Conservation (phyloP, 2,329 filamentous ascomycete species). For the Penicillium sp. region DNA sequence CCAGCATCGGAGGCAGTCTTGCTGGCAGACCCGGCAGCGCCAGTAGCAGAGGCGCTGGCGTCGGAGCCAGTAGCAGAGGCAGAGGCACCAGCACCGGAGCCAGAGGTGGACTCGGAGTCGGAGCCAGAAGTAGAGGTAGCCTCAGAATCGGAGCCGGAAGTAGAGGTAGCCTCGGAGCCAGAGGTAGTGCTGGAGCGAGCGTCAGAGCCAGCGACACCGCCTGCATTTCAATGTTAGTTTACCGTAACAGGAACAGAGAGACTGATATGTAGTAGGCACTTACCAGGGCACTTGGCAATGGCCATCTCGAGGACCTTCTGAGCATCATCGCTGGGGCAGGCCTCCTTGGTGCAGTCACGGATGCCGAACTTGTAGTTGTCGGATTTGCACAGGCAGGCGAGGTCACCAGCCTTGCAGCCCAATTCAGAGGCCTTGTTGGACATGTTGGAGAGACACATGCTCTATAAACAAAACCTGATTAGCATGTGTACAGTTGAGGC, state of each 20-base stretch:
- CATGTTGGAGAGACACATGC: constrained; percentile 47
- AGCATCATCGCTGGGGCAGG: constrained; percentile 42
- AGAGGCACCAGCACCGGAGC: background rate
- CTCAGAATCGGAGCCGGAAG: background rate
- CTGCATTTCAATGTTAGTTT: constrained; percentile 9
- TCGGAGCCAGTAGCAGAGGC: constrained; percentile 1
- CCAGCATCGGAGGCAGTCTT: constrained; percentile 6
- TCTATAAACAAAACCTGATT: constrained; percentile 23
- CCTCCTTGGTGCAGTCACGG: constrained; percentile 45
- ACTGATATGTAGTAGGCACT: background rate
- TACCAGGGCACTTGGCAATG: constrained; percentile 36
- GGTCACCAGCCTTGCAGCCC: constrained; percentile 40
- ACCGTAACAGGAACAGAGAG: background rate
- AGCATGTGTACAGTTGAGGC: background rate
- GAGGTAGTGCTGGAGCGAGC: constrained; percentile 11
- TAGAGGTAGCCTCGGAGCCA: background rate
- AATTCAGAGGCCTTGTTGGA: constrained; percentile 37
- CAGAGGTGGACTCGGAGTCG: background rate
- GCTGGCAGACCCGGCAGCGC: constrained; percentile 10
- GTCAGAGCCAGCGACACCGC: constrained; percentile 12
- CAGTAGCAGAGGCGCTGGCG: constrained; percentile 17
- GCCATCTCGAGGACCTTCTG: constrained; percentile 33
- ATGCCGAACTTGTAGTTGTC: constrained; percentile 45
- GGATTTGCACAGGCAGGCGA: constrained; percentile 41
- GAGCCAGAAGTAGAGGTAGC: background rate